Evolutionary conservation across 441 rosid species (phyloP), one percentile per base, ranked within the genome.

Genomic region (Croton laevigatus): DNA sequence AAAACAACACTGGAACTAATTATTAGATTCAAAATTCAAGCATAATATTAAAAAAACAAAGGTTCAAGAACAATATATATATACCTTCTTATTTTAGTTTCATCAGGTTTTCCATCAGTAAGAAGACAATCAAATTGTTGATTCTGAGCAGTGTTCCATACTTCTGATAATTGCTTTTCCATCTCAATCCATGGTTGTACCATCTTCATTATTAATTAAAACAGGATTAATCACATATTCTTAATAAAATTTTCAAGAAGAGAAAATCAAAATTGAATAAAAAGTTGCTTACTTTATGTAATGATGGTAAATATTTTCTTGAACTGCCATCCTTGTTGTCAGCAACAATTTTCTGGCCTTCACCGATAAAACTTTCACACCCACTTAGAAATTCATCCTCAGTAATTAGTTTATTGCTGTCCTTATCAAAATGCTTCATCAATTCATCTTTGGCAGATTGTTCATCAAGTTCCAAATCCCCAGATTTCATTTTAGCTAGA

Each of bases 41-140:
- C 6, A 27, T 23, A 6, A 34, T 11, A 14, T 11, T 23, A 10
- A 14, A 32, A 32, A 23, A 45, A 6, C 8, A 62, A 2, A 14
- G 14, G 12, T 4, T 17, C 16, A 7, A 14, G 12, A 9, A 6
- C 5, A 52, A 0, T 16, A 7, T n/a, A 17, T 12, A 16, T 48
- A 12, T 13, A 66, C 71, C 65, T 58, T 17, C 16, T 9, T 36
- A 72, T 72, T 52, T 72, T 72, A 14, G 36, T 44, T 2, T 20
- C 59, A 38, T 72, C 75, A 7, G 75, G 75, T 59, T 66, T 65
- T 37, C 75, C 75, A 37, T 72, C 66, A 0, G 75, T 72, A 8
- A 72, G 14, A 22, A 72, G 59, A 23, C 66, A 48, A 12, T 52
- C 65, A 66, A 72, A 46, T 20, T 48, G 65, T 38, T 59, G 42